Conservation (phyloP, 148 eudicot species). For the Limonium bicolor region DNA sequence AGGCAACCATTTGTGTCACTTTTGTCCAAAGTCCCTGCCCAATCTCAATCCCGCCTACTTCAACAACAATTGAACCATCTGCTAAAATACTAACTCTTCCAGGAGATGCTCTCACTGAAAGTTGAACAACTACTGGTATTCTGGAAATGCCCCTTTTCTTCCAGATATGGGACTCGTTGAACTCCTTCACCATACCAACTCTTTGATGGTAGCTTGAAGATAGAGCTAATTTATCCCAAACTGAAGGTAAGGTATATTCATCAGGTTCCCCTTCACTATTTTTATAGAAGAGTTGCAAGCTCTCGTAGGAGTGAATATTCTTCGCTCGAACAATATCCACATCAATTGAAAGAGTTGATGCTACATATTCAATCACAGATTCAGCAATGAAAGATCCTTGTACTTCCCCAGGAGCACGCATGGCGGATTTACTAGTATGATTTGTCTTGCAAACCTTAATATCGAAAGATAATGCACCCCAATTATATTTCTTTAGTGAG, state of each 20-base stretch:
- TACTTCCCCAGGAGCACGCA: conserved; percentile 88
- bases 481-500: conserved; percentile 62
- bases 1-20: conserved; percentile 84
- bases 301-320: conserved; percentile 54
- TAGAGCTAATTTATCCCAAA: conserved; percentile 58
- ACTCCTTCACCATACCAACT: conserved; percentile 18
- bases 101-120: conserved; percentile 42
- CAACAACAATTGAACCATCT: conserved; percentile 84
- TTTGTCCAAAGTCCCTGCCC: conserved; percentile 98
- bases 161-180: conserved; percentile 42
- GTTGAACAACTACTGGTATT: conserved; percentile 49
- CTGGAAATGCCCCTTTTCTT: conserved; percentile 73
- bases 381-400: conserved; percentile 82
- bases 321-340: conserved; percentile 46
- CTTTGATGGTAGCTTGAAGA: conserved; percentile 35
- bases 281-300: conserved; percentile 41
- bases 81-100: conserved; percentile 77
- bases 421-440: conserved; percentile 57
- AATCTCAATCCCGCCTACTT: conserved; percentile 88
- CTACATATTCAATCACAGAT: conserved; percentile 73
- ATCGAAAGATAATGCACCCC: conserved; percentile 81
- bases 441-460: conserved; percentile 81
- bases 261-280: conserved; percentile 31
- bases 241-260: conserved; percentile 65
- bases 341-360: conserved; percentile 44